Evolutionary conservation across 192 early-diverging fungal genomes (phyloP).

Genomic region (Globomyces pollinis-pini): DNA sequence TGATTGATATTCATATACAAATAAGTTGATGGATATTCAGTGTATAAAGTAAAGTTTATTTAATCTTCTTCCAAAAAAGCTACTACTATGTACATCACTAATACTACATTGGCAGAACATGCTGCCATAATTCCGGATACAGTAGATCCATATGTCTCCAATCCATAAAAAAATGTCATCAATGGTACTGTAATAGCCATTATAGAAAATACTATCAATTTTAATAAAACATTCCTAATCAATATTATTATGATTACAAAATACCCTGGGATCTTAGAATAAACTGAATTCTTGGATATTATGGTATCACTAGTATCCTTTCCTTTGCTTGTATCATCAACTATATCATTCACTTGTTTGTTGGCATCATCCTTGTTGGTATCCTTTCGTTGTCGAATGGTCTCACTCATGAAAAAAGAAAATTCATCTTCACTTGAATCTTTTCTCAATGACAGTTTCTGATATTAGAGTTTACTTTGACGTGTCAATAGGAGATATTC

Average conservation of each 20-base stretch:
- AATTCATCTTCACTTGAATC: too few species aligned
- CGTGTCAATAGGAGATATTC: background rate
- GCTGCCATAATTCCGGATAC: conserved; percentile 7
- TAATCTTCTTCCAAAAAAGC: conserved; percentile 9
- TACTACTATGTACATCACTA: conserved; percentile 1
- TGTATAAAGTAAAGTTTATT: too few species aligned
- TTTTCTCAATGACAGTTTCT: background rate
- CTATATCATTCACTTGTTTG: background rate
- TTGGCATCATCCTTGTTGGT: background rate
- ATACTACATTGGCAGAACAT: conserved; percentile 5
- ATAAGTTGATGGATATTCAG: too few species aligned
- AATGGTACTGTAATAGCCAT: background rate
- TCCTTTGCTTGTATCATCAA: background rate
- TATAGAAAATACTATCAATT: conserved; percentile 9
- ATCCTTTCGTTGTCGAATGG: background rate
- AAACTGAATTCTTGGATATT: background rate
- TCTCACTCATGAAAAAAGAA: background rate
- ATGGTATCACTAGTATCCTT: background rate
- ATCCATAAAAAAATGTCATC: background rate
- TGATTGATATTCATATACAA: too few species aligned
- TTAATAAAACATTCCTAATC: background rate
- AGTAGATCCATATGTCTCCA: background rate
- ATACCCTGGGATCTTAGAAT: background rate
- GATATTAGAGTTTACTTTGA: background rate
- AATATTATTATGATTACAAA: background rate